These are phyloP conservation scores for Plasmopara muralis DNA, from an alignment of 352 stramenopile species.

Conservation along the genomic window DNA sequence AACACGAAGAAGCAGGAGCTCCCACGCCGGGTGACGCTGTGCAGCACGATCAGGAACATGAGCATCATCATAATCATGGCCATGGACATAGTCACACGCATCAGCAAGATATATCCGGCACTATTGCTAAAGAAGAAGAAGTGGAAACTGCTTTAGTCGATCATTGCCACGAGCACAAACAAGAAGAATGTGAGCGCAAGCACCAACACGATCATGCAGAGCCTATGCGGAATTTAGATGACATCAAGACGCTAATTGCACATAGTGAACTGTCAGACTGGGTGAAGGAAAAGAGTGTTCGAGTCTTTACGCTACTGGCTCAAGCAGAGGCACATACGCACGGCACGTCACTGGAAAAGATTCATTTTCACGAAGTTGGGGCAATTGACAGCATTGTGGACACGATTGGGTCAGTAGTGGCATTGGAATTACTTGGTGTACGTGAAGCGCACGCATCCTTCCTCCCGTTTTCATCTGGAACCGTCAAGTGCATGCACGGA, in stretches of 20 bases:
- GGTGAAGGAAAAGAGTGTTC: conserved; percentile 87
- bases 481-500: conserved; percentile 93
- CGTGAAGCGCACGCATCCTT: conserved; percentile 80
- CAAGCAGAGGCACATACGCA: conserved; percentile 92
- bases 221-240: conserved; percentile 86
- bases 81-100: conserved; percentile 10
- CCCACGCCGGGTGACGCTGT: conserved; percentile 15
- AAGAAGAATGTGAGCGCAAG: conserved; percentile 6
- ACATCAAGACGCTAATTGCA: conserved; percentile 86
- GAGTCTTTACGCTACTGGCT: conserved; percentile 89
- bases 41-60: conserved; percentile 18
- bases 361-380: conserved; percentile 98
- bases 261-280: conserved; percentile 74
- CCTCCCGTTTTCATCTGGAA: conserved; percentile 88
- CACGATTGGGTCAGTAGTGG: conserved; percentile 92
- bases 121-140: too few species aligned
- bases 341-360: conserved; percentile 85
- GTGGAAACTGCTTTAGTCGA: background rate
- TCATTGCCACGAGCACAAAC: conserved; percentile 23
- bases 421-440: conserved; percentile 89
- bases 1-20: conserved; percentile 50
- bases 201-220: conserved; percentile 35
- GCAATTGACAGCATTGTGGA: conserved; percentile 97
- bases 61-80: conserved; percentile 15
- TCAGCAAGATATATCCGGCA: too few species aligned